Evolutionary conservation across 768 basidiomycete genomes (phyloP), one percentile per base, ranked within the genome.

Genomic region (Thelephora aurantiotincta): DNA sequence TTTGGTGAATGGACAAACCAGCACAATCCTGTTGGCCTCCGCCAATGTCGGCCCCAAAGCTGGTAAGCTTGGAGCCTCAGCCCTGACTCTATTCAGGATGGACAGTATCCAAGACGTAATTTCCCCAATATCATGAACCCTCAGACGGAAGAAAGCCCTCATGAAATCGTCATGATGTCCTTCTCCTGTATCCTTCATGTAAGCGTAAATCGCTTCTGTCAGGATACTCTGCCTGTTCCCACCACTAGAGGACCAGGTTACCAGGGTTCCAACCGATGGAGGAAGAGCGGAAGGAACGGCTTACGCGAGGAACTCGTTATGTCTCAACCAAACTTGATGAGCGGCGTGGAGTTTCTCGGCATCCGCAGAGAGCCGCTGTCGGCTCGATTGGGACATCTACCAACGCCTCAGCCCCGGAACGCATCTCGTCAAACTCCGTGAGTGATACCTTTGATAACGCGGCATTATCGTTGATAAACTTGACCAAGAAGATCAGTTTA

Each of bases 301-400:
- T 46, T 57, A 83, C 83, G 70, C 67, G 23, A 87, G 66, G 23
- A 75, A 66, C 36, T 80, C 77, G 52, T 85, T 85, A 57, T 87
- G 74, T 53, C 67, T 66, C n/a, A 74, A 50, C 93, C 93, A 96
- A 19, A 96, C 66, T 35, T 85, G 80, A 50, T 81, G 77, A 4
- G 76, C 80, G 1, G 88, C 84, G 51, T 81, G 81, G 14, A 94
- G 68, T 56, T 87, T 89, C 63, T 96, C 93, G 1, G 88, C 89
- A 57, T 96, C 85, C 16, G 72, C 75, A 34, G 79, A 81, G 14
- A 97, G 67, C 22, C 71, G 69, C 55, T 91, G 80, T 16, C 90
- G 76, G 50, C 80, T 78, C 35, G 71, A 62, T 66, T 88, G 88
- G 6, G 91, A 82, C 62, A 94, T 80, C 89, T 93, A 55, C 23